Conservation (phyloP, 345 rosid genomes). For the Iberis pinnata region DNA sequence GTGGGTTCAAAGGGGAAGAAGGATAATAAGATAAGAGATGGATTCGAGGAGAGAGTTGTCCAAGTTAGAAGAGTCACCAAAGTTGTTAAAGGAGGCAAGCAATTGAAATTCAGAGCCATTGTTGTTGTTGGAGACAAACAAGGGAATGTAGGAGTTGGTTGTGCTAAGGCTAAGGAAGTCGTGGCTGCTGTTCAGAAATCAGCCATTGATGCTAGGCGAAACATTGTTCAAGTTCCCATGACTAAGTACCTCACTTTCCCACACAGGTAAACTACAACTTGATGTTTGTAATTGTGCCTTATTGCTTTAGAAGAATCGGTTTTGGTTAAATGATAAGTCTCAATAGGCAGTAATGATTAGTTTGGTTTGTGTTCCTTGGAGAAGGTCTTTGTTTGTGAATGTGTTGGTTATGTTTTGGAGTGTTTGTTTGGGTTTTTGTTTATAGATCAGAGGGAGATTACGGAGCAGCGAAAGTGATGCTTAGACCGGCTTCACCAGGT, state of each 20-base stretch:
- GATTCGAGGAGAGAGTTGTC: slow-evolving; percentile 83
- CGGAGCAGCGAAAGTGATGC: slow-evolving; percentile 94
- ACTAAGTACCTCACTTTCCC: slow-evolving; percentile 89
- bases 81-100: slow-evolving; percentile 93
- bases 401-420: background rate
- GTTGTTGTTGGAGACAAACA: slow-evolving; percentile 84
- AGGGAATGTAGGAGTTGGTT: slow-evolving; percentile 81
- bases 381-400: background rate
- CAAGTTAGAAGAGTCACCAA: slow-evolving; percentile 78
- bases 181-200: slow-evolving; percentile 75
- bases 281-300: slow-evolving; percentile 3
- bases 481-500: slow-evolving; percentile 89
- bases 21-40: slow-evolving; percentile 63
- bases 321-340: background rate
- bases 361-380: too few relatives aligned
- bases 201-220: slow-evolving; percentile 66
- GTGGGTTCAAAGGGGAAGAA: slow-evolving; percentile 41
- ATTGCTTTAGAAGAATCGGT: background rate
- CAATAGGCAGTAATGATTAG: background rate
- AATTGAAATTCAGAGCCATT: slow-evolving; percentile 65
- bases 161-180: slow-evolving; percentile 81
- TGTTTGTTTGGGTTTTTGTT: background rate
- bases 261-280: slow-evolving; percentile 40
- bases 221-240: slow-evolving; percentile 69
- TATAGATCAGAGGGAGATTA: slow-evolving; percentile 69